phyloP scores from a whole-genome alignment of 2,329 filamentous ascomycete genomes.

The Madurella mycetomatis region DNA sequence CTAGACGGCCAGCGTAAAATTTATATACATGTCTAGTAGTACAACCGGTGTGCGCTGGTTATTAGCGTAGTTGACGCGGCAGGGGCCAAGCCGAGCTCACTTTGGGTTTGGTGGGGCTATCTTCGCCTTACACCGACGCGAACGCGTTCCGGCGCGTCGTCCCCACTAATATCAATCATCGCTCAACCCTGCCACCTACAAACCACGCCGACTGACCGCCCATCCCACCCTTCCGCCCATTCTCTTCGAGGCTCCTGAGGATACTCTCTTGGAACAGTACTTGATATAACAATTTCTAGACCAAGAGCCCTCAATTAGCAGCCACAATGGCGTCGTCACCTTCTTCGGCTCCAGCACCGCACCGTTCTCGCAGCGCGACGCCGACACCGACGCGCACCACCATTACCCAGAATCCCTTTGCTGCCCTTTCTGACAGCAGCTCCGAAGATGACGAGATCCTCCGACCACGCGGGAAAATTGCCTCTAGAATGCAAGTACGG shows the following conservation, averaged over 20 bases:
- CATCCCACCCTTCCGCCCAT: slow-evolving; percentile 7
- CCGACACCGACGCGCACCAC: slow-evolving; percentile 13
- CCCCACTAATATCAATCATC: slow-evolving; percentile 16
- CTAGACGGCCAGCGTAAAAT: neutral
- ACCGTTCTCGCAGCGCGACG: slow-evolving; percentile 17
- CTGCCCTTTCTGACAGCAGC: slow-evolving; percentile 19
- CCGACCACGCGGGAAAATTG: slow-evolving; percentile 59
- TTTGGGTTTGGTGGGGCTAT: neutral
- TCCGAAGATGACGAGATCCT: slow-evolving; percentile 40
- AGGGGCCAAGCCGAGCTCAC: no score
- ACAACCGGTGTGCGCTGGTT: neutral
- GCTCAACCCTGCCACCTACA: slow-evolving; percentile 12
- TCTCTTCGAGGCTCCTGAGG: slow-evolving; percentile 1
- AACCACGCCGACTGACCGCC: slow-evolving; percentile 1
- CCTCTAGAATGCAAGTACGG: slow-evolving; percentile 55
- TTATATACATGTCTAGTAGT: neutral
- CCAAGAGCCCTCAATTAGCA: slow-evolving; percentile 3
- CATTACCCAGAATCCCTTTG: slow-evolving; percentile 15
- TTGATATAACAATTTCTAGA: neutral
- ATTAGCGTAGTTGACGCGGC: no score
- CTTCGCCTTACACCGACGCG: slow-evolving; percentile 7
- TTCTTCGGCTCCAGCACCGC: slow-evolving; percentile 31
- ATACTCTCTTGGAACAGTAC: slow-evolving; percentile 5
- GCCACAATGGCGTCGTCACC: slow-evolving; percentile 46
- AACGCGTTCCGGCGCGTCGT: slow-evolving; percentile 22